Conservation (phyloP, 2,329 filamentous ascomycete genomes). For the Basipetospora chlamydospora region DNA sequence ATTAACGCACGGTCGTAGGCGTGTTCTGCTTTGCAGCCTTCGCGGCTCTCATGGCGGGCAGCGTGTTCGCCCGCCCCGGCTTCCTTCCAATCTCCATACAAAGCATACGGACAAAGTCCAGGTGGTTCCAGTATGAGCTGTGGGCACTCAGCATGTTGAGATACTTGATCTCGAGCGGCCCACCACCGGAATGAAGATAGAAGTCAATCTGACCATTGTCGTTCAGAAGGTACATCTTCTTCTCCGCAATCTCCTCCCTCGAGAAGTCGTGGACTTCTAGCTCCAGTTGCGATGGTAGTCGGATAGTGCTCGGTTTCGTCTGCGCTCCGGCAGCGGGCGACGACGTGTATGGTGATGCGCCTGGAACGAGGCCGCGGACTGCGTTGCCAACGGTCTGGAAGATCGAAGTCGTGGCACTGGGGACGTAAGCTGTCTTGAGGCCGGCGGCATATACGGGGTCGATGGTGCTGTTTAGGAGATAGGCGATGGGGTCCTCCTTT, state of each 20-base stretch:
- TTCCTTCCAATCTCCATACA: conserved; percentile 74
- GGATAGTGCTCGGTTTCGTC: conserved; percentile 21
- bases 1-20: conserved; percentile 13
- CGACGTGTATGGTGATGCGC: conserved; percentile 10
- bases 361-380: conserved; percentile 47
- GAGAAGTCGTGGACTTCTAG: conserved; percentile 92
- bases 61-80: conserved; percentile 46
- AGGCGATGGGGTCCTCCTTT: conserved; percentile 64
- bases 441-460: conserved; percentile 66
- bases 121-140: conserved; percentile 80
- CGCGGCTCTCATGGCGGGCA: conserved; percentile 43
- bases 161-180: conserved; percentile 87
- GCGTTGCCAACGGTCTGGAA: conserved; percentile 49
- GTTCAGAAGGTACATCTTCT: conserved; percentile 73
- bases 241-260: conserved; percentile 81
- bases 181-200: conserved; percentile 69
- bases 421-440: conserved; percentile 66
- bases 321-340: conserved; percentile 4
- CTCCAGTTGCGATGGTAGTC: conserved; percentile 57
- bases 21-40: conserved; percentile 29
- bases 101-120: conserved; percentile 79
- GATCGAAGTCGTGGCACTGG: conserved; percentile 52
- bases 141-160: conserved; percentile 94
- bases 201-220: conserved; percentile 96
- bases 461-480: conserved; percentile 79